Evolutionary conservation across 2,329 filamentous ascomycete genomes (phyloP).

Genomic region (Diaporthe batatas): DNA sequence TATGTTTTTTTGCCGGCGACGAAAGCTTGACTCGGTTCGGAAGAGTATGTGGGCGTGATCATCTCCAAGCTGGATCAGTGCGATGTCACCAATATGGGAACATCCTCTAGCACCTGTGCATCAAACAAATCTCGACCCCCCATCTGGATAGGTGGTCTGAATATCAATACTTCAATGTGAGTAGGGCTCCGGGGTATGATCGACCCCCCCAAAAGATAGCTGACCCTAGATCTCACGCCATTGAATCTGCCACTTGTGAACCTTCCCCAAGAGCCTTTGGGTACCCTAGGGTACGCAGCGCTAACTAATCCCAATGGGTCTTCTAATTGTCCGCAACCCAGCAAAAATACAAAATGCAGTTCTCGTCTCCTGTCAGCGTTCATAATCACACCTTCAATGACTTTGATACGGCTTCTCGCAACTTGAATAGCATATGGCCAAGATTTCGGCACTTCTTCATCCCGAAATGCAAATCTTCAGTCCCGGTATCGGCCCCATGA

Average conservation of each 20-base stretch:
- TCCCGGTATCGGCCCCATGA: neutral
- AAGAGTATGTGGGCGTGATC: neutral
- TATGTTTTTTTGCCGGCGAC: neutral
- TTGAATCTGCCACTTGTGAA: neutral
- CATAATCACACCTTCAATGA: too few relatives aligned
- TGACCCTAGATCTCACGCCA: neutral
- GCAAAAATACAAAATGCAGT: neutral
- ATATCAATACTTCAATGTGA: neutral
- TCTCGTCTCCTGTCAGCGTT: too few relatives aligned
- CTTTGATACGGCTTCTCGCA: neutral
- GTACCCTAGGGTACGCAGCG: neutral
- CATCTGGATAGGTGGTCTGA: neutral
- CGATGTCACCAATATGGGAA: neutral
- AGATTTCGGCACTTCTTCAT: neutral
- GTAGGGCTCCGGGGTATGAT: neutral
- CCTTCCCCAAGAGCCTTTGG: too few relatives aligned
- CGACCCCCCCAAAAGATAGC: neutral
- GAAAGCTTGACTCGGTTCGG: neutral
- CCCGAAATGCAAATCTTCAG: neutral
- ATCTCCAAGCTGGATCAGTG: neutral
- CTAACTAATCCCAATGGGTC: neutral
- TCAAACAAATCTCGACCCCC: neutral
- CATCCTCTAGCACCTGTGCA: neutral
- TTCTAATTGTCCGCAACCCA: neutral
- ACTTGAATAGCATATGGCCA: too few relatives aligned